These are phyloP conservation scores for Strobilomyces dryophilus DNA, from an alignment of 768 basidiomycete species.

Conservation along the genomic window DNA sequence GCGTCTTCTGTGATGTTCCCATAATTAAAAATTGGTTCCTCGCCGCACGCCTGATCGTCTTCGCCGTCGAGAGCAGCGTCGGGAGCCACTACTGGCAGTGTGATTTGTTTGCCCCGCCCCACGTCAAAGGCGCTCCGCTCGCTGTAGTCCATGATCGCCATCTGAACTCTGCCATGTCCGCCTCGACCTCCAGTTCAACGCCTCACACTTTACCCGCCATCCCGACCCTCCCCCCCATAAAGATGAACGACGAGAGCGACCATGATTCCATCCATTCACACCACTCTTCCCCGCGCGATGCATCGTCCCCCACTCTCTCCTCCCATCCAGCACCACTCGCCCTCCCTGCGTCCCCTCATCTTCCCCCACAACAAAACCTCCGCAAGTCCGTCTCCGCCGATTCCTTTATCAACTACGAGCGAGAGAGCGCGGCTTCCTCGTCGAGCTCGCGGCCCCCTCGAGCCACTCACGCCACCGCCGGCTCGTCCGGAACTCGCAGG, in stretches of 20 bases:
- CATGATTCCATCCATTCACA: conserved; percentile 20
- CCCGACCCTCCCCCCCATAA: conserved; percentile 43
- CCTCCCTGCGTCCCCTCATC: conserved; percentile 19
- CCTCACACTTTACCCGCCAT: conserved; percentile 33
- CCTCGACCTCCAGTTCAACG: conserved; percentile 12
- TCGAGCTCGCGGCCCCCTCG: conserved; percentile 36
- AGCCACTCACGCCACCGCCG: conserved; percentile 33
- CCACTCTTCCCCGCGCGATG: conserved; percentile 32
- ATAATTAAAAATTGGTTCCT: conserved; percentile 17
- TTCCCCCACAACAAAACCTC: conserved; percentile 34
- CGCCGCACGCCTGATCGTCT: background rate
- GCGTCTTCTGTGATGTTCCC: conserved; percentile 20
- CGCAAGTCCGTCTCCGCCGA: conserved; percentile 78
- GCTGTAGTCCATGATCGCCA: conserved; percentile 10
- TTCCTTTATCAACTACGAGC: conserved; percentile 55
- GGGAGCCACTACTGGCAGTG: background rate
- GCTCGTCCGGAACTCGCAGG: conserved; percentile 32
- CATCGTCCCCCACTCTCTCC: conserved; percentile 41
- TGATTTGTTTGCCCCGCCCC: background rate
- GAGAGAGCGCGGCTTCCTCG: conserved; percentile 30
- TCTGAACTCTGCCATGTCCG: conserved; percentile 21
- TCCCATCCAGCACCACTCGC: conserved; percentile 1
- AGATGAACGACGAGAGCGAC: conserved; percentile 35
- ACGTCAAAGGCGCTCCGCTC: conserved; percentile 9
- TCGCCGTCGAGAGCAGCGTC: conserved; percentile 9